These are phyloP conservation scores for Cryptococcus depauperatus DNA, from an alignment of 1,284 basidiomycete species.

Conservation along the genomic window DNA sequence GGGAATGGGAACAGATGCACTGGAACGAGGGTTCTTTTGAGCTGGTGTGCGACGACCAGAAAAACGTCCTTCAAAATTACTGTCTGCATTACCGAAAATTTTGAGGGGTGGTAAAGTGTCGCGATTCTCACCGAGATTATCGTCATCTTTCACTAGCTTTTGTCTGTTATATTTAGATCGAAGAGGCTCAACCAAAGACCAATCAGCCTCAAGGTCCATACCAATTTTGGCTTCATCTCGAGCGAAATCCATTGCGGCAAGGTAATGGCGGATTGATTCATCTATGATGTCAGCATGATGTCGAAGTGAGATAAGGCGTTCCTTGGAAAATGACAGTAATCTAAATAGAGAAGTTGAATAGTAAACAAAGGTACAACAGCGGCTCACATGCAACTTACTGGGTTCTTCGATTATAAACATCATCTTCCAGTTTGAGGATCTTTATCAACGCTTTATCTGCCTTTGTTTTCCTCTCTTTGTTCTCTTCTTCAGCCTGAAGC, in stretches of 20 bases:
- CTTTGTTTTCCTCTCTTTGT: slow-evolving; percentile 8
- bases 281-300: slow-evolving; percentile 13
- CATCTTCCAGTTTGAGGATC: slow-evolving; percentile 18
- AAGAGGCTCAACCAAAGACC: slow-evolving; percentile 16
- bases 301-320: slow-evolving; percentile 14
- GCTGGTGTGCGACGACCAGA: slow-evolving; percentile 2
- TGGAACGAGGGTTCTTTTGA: neutral
- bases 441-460: slow-evolving; percentile 14
- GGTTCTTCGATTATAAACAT: slow-evolving; percentile 22
- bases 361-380: no score
- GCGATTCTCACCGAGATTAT: slow-evolving; percentile 5
- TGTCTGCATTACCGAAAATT: slow-evolving; percentile 8
- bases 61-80: slow-evolving; percentile 6
- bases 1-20: neutral
- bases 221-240: slow-evolving; percentile 18
- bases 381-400: slow-evolving; percentile 25
- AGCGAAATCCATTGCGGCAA: slow-evolving; percentile 27
- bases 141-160: neutral
- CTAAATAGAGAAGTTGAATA: neutral
- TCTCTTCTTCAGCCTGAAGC: slow-evolving; percentile 9
- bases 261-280: slow-evolving; percentile 23
- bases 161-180: slow-evolving; percentile 6
- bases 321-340: slow-evolving; percentile 5
- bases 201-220: slow-evolving; percentile 26
- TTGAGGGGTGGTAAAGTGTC: slow-evolving; percentile 8